These are phyloP conservation scores for Abrus pulchellus DNA, from an alignment of 306 rosid genomes.

Conservation along the genomic window DNA sequence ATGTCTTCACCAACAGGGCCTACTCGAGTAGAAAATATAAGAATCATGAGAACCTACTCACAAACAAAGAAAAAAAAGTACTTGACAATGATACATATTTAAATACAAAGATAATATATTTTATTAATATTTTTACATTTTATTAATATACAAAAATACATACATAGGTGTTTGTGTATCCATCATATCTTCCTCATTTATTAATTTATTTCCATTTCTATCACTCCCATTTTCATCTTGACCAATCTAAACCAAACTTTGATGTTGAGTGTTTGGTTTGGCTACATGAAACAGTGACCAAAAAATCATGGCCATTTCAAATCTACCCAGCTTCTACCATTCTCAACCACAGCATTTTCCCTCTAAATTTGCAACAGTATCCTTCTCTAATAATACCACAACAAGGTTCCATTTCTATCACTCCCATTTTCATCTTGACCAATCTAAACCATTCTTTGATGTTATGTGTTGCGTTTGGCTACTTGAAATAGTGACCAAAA, in stretches of 20 bases:
- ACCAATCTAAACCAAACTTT: not conserved
- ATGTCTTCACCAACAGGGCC: constrained; percentile 65
- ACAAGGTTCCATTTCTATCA: too few species aligned
- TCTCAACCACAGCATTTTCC: not conserved
- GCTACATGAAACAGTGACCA: not conserved
- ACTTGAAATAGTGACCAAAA: not conserved
- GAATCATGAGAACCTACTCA: constrained; percentile 11
- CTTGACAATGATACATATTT: not conserved
- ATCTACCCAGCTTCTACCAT: constrained; percentile 16
- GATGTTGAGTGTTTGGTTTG: not conserved
- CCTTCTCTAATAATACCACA: not conserved
- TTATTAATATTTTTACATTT: not conserved
- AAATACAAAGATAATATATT: not conserved
- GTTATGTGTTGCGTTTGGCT: not conserved
- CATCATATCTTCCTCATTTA: too few species aligned
- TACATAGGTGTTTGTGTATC: too few species aligned
- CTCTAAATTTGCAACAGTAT: not conserved
- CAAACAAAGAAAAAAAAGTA: not conserved
- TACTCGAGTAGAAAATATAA: constrained; percentile 12
- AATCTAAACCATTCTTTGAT: not conserved
- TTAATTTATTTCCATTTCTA: too few species aligned
- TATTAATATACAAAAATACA: too few species aligned
- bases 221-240: not conserved
- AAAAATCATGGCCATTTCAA: not conserved
- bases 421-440: not conserved